Percentiles rank a stretch among this genome's conserved stretches.
Conservation (phyloP, 2,329 filamentous ascomycete species). For the Monilinia polystroma region DNA sequence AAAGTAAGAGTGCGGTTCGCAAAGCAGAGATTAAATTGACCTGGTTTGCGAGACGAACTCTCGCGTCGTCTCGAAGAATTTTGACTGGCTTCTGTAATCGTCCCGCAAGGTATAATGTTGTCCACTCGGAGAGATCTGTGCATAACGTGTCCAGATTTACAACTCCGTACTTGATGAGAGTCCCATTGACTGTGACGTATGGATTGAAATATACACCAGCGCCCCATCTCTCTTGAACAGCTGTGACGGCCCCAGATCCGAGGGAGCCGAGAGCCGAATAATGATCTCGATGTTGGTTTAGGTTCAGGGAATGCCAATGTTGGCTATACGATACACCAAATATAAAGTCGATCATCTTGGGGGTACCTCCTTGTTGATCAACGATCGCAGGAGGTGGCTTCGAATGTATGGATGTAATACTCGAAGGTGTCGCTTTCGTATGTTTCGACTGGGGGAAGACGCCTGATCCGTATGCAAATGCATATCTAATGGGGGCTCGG, state of each 20-base stretch:
- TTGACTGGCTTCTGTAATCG: slow-evolving; percentile 97
- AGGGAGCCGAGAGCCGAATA: slow-evolving; percentile 83
- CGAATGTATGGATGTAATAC: slow-evolving; percentile 67
- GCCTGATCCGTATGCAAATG: slow-evolving; percentile 95
- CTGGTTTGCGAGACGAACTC: slow-evolving; percentile 90
- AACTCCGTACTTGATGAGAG: slow-evolving; percentile 96
- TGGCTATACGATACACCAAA: slow-evolving; percentile 93
- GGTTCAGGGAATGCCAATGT: slow-evolving; percentile 94
- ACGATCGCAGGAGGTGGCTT: slow-evolving; percentile 77
- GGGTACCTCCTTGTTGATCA: slow-evolving; percentile 80
- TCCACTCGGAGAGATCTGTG: slow-evolving; percentile 83
- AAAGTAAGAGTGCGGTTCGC: slow-evolving; percentile 81
- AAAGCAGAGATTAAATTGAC: slow-evolving; percentile 91
- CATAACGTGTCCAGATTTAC: slow-evolving; percentile 91
- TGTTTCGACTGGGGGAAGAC: slow-evolving; percentile 77
- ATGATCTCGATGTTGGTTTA: slow-evolving; percentile 84
- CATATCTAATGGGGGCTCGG: slow-evolving; percentile 88
- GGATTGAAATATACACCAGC: slow-evolving; percentile 98
- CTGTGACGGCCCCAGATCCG: slow-evolving; percentile 80
- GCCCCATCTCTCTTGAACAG: slow-evolving; percentile 82
- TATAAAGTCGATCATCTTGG: slow-evolving; percentile 98
- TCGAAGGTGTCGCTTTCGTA: slow-evolving; percentile 52
- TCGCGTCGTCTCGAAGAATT: slow-evolving; percentile 90
- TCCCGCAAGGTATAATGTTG: slow-evolving; percentile 93
- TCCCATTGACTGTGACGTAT: slow-evolving; percentile 90